These are phyloP conservation scores for Stachybotrys elegans DNA, from an alignment of 2,329 filamentous ascomycete genomes.

Conservation along the genomic window DNA sequence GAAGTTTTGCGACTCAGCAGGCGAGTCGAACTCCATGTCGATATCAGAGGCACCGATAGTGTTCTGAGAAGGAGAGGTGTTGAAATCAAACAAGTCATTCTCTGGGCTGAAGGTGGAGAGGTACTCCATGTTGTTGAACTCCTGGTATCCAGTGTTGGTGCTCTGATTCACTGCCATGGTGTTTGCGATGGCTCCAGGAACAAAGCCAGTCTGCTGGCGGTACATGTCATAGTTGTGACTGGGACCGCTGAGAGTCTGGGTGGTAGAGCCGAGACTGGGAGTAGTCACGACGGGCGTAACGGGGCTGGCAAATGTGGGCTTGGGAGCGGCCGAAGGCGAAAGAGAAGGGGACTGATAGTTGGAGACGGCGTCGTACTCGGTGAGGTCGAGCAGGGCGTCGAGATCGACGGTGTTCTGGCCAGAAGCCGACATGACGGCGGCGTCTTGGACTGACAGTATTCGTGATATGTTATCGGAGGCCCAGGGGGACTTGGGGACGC, in stretches of 20 bases:
- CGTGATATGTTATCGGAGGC: too few relatives aligned
- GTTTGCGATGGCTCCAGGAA: constrained; percentile 75
- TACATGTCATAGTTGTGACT: constrained; percentile 95
- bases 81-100: constrained; percentile 69
- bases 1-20: constrained; percentile 56
- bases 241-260: constrained; percentile 67
- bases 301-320: constrained; percentile 48
- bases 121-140: constrained; percentile 44
- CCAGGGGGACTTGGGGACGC: too few relatives aligned
- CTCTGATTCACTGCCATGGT: constrained; percentile 72
- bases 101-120: constrained; percentile 52
- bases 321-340: constrained; percentile 50
- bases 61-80: constrained; percentile 57
- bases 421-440: constrained; percentile 32
- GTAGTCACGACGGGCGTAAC: constrained; percentile 48
- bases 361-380: constrained; percentile 55
- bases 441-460: too few relatives aligned
- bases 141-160: constrained; percentile 50
- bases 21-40: constrained; percentile 54
- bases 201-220: constrained; percentile 91
- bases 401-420: constrained; percentile 44
- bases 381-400: constrained; percentile 56
- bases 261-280: constrained; percentile 49
- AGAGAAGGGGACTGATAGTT: constrained; percentile 57
- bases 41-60: constrained; percentile 57